Base-by-base conservation (phyloP, 2,329 filamentous ascomycete genomes). In the Sporothrix mexicana region DNA sequence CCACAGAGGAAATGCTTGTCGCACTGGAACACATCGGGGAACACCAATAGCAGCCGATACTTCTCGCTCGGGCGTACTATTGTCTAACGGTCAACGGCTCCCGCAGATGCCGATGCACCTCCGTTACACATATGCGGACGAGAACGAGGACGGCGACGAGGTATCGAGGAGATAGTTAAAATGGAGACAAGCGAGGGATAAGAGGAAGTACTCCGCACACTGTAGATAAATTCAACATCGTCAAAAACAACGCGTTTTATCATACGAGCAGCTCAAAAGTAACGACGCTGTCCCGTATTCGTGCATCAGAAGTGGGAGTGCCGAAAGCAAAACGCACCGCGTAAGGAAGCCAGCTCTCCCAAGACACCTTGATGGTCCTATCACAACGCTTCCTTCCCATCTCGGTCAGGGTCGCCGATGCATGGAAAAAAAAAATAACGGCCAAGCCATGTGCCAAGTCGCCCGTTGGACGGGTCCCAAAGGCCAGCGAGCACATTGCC, bases 191-290 rank as follows among this genome's bases (percentile, higher is more conserved):
- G 25, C 15, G 9, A 69, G 49, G 30, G 47, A 23, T 23, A 30
- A 41, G 23, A 36, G n/a, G 20, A 69, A 47, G 61, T 66, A 45
- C 61, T 45, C 59, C 23, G n/a, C 13, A 23, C 61, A 47, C 3
- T 45, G 59, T 64, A 64, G 59, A 64, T 66, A 66, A 55, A 69
- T 41, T 55, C 64, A 67, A 67, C 64, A 67, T 67, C 45, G 45
- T 36, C 43, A 67, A 47, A 36, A 1, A 45, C 20, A 67, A n/a
- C 20, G 5, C n/a, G 13, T 23, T 12, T 20, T 10, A 51, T 12
- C 41, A 47, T 62, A 64, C 61, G 41, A 25, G 41, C 12, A 10
- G 4, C 3, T 20, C 57, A 30, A 23, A 64, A 41, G 10, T 64
- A 36, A 7, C 4, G 2, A 36, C 3, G 36, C 36, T n/a, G 23